Evolutionary conservation across 2,329 filamentous ascomycete species (phyloP), one percentile per base, ranked within the genome.

Genomic region (Clarireedia monteithiana): DNA sequence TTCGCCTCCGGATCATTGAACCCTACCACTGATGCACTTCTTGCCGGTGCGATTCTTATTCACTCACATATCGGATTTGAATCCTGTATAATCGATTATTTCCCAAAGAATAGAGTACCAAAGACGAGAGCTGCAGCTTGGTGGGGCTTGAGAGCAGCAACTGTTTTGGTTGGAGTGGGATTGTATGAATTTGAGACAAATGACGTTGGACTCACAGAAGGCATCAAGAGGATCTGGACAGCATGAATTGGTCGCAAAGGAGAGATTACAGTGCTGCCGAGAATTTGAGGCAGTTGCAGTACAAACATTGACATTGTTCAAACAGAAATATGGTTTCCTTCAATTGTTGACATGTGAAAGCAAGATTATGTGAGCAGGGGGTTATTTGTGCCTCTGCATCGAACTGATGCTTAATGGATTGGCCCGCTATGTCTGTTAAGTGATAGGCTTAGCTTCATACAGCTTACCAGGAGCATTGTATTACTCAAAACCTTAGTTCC

Each of bases 141-240:
- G 72, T 97, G 91, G 91, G 76, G 79, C 39, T 82, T 97, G 61
- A 91, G 91, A 68, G 74, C 79, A 47, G 85, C 82, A 58, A 96
- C 95, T 10, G 77, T 92, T 57, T 76, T 89, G 52, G 89, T 91
- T 60, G 91, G 88, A 50, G 80, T 96, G 63, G 91, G 91, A 57
- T 80, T 97, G 68, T 99, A 99, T 75, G 92, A 97, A 74, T 97
- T 97, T 68, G 94, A 99, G 84, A 99, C 94, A 34, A 97, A 96
- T 70, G 94, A 99, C 65, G 90, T 99, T 52, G 94, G 94, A 63
- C 73, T 99, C 58, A 96, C 91, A 7, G 92, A 95, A 79, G 86
- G 85, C 34, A 79, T 96, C 63, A 90, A 88, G 80, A 83, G 88
- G 70, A 77, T 97, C 60, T 99, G 94, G 94, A 89, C 80, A 68